Evolutionary conservation across 176 grass and related monocot species (phyloP), one percentile per base, ranked within the genome.

Genomic region (Aegilops bicornis): DNA sequence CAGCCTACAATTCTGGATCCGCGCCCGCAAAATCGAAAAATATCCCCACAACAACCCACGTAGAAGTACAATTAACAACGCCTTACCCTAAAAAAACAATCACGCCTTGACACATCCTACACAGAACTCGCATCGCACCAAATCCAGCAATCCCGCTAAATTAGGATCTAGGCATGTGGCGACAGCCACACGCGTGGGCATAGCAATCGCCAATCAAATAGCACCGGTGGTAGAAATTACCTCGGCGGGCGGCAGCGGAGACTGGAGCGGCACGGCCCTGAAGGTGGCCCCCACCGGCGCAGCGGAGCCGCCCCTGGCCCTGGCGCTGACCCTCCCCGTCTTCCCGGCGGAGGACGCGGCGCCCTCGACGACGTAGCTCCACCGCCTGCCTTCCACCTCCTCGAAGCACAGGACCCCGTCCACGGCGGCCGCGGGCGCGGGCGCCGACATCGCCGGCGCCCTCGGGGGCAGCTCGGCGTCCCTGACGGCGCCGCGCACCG

Each of bases 311-410:
- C 66, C 13, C 58, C 83, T 69, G 19, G 39, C 86, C 59, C 79
- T 66, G 37, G 85, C 78, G 78, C 89, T 67, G 78, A 32, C 40
- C 93, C 89, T 73, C 33, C 37, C 73, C 5, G 85, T 8, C 78
- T 24, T 85, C 16, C 39, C 81, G 12, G 13, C 50, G 35, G 79
- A 64, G 71, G 91, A 86, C 17, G 77, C 82, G 20, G 24, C 19
- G 27, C 69, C 83, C 81, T 99, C 92, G 33, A 99, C 60, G 62
- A 92, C 90, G 79, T 99, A 99, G 73, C 87, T 94, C 87, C 92
- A 99, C 43, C 86, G 90, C 92, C 94, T 88, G 60, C 97, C 94
- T 22, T 96, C 94, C 81, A 99, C 88, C 87, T 99, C 97, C 88
- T 99, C 97, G 16, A 93, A 83, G 73, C 97, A 99, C 40, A 96